Evolutionary conservation across 768 basidiomycete genomes (phyloP).

Genomic region (Lanmaoa rubissima): DNA sequence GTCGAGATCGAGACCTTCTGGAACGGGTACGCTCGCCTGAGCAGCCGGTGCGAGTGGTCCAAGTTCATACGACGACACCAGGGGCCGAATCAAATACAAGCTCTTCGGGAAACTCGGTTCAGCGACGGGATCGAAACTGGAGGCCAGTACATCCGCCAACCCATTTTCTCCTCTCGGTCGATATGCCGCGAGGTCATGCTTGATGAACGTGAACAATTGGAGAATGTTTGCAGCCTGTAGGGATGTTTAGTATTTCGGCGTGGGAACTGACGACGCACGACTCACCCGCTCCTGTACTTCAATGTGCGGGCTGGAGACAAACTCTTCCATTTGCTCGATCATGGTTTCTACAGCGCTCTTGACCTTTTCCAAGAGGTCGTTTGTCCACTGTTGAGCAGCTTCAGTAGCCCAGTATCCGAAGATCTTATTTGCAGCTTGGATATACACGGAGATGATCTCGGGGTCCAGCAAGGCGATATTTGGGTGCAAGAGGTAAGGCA

Average conservation of each 20-base stretch:
- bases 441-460: slow-evolving; percentile 72
- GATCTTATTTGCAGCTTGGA: slow-evolving; percentile 82
- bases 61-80: slow-evolving; percentile 76
- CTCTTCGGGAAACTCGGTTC: slow-evolving; percentile 79
- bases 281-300: slow-evolving; percentile 92
- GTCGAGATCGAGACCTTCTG: slow-evolving; percentile 85
- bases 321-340: slow-evolving; percentile 53
- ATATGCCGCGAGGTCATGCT: slow-evolving; percentile 64
- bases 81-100: slow-evolving; percentile 77
- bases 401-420: slow-evolving; percentile 85
- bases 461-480: slow-evolving; percentile 54
- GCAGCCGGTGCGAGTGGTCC: slow-evolving; percentile 81
- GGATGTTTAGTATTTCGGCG: slow-evolving; percentile 1
- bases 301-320: slow-evolving; percentile 63
- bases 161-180: slow-evolving; percentile 40
- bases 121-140: slow-evolving; percentile 37
- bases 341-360: slow-evolving; percentile 63
- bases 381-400: slow-evolving; percentile 73
- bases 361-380: slow-evolving; percentile 63
- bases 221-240: slow-evolving; percentile 76
- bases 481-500: slow-evolving; percentile 66
- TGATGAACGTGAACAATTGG: slow-evolving; percentile 73
- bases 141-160: slow-evolving; percentile 37
- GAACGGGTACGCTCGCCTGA: slow-evolving; percentile 77
- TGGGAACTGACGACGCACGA: slow-evolving; percentile 3